Percentiles rank a stretch among this genome's conserved stretches.
These are phyloP conservation scores for Penicillium nucicola DNA, from an alignment of 495 filamentous ascomycete genomes.

Conservation along the genomic window DNA sequence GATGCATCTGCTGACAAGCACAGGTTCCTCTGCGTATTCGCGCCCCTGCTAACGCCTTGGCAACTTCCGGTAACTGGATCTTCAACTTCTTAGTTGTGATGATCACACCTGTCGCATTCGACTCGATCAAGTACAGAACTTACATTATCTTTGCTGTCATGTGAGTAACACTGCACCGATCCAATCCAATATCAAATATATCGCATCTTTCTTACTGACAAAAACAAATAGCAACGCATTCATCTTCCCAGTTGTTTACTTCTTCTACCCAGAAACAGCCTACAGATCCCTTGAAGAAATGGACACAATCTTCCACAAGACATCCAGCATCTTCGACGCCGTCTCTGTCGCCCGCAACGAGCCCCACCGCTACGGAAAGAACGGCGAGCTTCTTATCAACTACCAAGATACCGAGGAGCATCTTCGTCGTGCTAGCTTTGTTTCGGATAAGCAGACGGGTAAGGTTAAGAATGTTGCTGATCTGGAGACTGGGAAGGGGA, in stretches of 20 bases:
- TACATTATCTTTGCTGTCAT: slow-evolving; percentile 80
- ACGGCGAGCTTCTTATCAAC: slow-evolving; percentile 61
- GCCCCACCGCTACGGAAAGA: slow-evolving; percentile 64
- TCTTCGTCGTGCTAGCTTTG: slow-evolving; percentile 25
- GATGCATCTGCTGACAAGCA: not conserved
- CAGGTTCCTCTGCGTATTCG: slow-evolving; percentile 63
- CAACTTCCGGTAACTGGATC: slow-evolving; percentile 52
- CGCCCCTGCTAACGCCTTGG: slow-evolving; percentile 69
- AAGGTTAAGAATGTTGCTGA: slow-evolving; percentile 10
- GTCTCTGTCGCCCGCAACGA: slow-evolving; percentile 56
- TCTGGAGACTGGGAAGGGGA: slow-evolving; percentile 26
- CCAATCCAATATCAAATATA: too few species aligned
- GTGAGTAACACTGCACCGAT: slow-evolving; percentile 24
- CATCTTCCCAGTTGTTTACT: slow-evolving; percentile 67
- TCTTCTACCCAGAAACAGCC: slow-evolving; percentile 76
- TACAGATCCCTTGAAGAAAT: slow-evolving; percentile 72
- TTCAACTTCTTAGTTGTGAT: slow-evolving; percentile 63
- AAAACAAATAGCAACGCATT: slow-evolving; percentile 53
- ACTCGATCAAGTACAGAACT: slow-evolving; percentile 64
- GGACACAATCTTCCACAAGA: slow-evolving; percentile 67
- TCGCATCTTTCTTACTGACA: slow-evolving; percentile 1
- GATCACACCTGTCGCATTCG: slow-evolving; percentile 68
- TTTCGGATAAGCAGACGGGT: slow-evolving; percentile 24
- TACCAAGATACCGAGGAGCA: slow-evolving; percentile 54
- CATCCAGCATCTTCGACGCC: slow-evolving; percentile 47